A percentile compares a stretch with the other conserved stretches of the same genome.
phyloP scores from a whole-genome alignment of 2,329 filamentous ascomycete genomes.

The Calonectria pauciramosa region DNA sequence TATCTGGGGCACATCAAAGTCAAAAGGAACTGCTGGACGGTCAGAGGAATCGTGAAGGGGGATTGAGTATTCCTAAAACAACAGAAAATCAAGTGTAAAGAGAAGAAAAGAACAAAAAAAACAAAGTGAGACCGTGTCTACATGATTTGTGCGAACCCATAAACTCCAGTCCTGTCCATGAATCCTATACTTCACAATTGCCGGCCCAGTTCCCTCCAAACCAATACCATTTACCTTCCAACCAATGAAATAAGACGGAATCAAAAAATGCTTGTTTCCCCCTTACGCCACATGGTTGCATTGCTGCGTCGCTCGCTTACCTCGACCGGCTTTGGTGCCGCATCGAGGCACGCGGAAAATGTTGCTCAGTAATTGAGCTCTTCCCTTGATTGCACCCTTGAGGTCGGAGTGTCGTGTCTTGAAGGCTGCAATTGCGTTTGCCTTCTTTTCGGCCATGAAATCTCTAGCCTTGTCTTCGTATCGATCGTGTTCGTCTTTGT shows the following conservation, averaged over 20 bases:
- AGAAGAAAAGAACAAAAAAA: conserved; percentile 16
- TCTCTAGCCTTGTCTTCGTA: conserved; percentile 63
- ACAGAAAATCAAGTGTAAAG: conserved; percentile 28
- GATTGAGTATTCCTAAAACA: conserved; percentile 38
- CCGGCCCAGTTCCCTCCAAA: conserved; percentile 31
- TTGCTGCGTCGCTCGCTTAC: conserved; percentile 22
- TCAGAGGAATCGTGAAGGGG: conserved; percentile 30
- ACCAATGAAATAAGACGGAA: conserved; percentile 2
- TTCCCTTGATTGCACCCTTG: conserved; percentile 27
- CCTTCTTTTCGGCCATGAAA: conserved; percentile 55
- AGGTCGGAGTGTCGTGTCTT: conserved; percentile 37
- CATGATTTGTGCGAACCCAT: conserved; percentile 43
- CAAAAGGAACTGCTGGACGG: conserved; percentile 27
- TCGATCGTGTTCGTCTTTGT: conserved; percentile 58
- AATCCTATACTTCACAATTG: conserved; percentile 38
- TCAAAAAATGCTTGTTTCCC: conserved; percentile 26
- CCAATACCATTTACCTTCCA: conserved; percentile 26
- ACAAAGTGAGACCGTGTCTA: conserved; percentile 41
- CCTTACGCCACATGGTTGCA: conserved; percentile 34
- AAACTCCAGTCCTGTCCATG: conserved; percentile 43
- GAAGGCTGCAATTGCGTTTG: conserved; percentile 48
- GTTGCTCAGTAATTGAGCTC: conserved; percentile 40
- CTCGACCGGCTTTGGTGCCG: conserved; percentile 25
- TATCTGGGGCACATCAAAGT: conserved; percentile 34
- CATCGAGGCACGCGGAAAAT: conserved; percentile 31